These are phyloP conservation scores for Pugionium cornutum DNA, from an alignment of 345 rosid species.

Conservation along the genomic window DNA sequence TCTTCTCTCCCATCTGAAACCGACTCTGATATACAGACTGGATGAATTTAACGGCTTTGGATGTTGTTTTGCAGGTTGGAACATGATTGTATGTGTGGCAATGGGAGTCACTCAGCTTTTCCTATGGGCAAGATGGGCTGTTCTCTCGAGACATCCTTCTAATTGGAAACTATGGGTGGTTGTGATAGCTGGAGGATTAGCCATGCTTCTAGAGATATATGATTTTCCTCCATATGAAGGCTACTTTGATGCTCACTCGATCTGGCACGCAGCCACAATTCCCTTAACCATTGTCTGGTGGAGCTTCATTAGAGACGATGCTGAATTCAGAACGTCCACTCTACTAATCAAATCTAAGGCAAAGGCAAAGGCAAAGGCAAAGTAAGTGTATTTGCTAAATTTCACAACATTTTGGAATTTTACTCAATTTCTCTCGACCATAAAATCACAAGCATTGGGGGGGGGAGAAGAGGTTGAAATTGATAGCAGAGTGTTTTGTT, in stretches of 20 bases:
- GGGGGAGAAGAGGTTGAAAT: background rate
- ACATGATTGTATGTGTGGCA: conserved; percentile 62
- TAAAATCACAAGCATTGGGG: conserved; percentile 14
- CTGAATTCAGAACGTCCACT: conserved; percentile 49
- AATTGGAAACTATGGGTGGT: conserved; percentile 68
- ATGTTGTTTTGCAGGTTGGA: conserved; percentile 53
- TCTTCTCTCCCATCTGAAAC: conserved; percentile 13
- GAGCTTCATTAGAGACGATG: conserved; percentile 76
- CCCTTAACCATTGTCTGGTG: conserved; percentile 71
- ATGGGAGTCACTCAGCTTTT: conserved; percentile 63
- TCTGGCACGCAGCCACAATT: conserved; percentile 68
- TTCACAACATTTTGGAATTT: background rate
- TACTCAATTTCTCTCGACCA: conserved; percentile 16
- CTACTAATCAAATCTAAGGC: conserved; percentile 50
- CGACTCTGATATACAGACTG: background rate
- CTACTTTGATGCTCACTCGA: conserved; percentile 66
- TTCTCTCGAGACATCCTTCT: conserved; percentile 57
- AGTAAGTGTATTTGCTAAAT: conserved; percentile 17
- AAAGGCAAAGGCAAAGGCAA: conserved; percentile 41
- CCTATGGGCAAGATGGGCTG: conserved; percentile 71
- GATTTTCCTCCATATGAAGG: conserved; percentile 75
- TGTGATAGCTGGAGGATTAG: conserved; percentile 59
- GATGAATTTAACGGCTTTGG: background rate
- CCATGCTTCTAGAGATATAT: conserved; percentile 70
- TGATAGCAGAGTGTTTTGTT: background rate